Evolutionary conservation across 352 stramenopile genomes (phyloP), one percentile per base, ranked within the genome.

Genomic region (Phytophthora sansomeana): DNA sequence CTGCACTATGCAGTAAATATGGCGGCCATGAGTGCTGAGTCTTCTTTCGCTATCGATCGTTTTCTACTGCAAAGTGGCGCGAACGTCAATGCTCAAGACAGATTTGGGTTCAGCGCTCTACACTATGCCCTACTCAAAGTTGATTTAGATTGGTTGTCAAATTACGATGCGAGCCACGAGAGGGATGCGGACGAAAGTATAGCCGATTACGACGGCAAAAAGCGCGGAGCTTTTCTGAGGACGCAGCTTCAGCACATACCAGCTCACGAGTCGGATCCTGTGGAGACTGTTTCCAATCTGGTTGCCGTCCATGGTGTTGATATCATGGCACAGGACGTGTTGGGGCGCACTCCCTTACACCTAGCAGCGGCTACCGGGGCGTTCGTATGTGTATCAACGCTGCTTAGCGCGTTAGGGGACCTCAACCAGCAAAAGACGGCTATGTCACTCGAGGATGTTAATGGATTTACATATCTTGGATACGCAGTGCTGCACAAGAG

Each of bases 211-310:
- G 79, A 89, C 21, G 33, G 21, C 16, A 78, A 89, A 35, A 86
- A 83, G 19, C 29, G 53, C 14, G 49, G 79, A 10, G 66, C 67
- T 5, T 92, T 89, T 21, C 35, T 74, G n/a, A n/a, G n/a, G n/a
- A n/a, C n/a, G n/a, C n/a, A n/a, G 24, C 38, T 70, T 16, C 63
- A 78, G 10, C 63, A 63, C 19, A 85, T 94, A 24, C 80, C 80
- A 9, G 38, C 32, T 2, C 58, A 48, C 6, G 79, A 88, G 41
- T 83, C 67, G 1, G 86, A 94, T 68, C 86, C 86, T 0, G 85
- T 94, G 2, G 86, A 94, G 55, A 94, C 85, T 0, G 79, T 93
- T 7, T 90, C 83, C 4, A 93, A 91, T 52, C 61, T 94, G 13
- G 74, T 71, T 3, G 74, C 80, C 8, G 82, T 86, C 26, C 69